phyloP scores from a whole-genome alignment of 176 grass and related monocot genomes.

The Zizania latifolia region DNA sequence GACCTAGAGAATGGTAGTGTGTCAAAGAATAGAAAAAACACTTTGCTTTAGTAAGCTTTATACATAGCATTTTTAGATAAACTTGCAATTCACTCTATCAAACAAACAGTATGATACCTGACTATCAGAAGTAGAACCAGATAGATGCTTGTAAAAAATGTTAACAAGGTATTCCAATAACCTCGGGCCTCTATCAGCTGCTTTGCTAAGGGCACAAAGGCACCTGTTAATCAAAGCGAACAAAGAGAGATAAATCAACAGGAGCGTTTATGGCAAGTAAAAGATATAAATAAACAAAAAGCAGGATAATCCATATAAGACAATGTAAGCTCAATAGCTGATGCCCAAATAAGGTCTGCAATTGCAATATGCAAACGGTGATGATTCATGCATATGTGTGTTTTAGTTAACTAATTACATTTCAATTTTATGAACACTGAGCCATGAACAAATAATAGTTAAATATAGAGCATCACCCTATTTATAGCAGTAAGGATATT shows the following conservation, averaged over 20 bases:
- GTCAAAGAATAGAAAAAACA: conserved; percentile 20
- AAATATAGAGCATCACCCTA: neutral
- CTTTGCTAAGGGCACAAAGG: conserved; percentile 83
- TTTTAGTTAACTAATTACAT: neutral
- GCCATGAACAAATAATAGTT: neutral
- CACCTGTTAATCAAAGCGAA: conserved; percentile 54
- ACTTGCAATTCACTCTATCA: conserved; percentile 19
- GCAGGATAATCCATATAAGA: neutral
- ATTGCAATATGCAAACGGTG: neutral
- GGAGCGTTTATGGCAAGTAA: neutral
- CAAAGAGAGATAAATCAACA: conserved; percentile 29
- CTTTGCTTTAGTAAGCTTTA: conserved; percentile 10
- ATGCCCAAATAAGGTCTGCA: conserved; percentile 8
- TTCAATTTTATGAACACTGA: neutral
- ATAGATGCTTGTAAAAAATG: conserved; percentile 91
- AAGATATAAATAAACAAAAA: neutral
- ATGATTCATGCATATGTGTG: neutral
- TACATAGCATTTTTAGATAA: neutral
- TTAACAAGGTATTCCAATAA: conserved; percentile 74
- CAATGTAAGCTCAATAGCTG: neutral
- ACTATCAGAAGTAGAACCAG: conserved; percentile 64
- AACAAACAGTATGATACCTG: conserved; percentile 49
- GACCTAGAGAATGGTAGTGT: conserved; percentile 2
- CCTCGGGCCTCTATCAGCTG: conserved; percentile 70
- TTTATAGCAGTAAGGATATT: neutral